Evolutionary conservation across 2,329 filamentous ascomycete species (phyloP), one percentile per base, ranked within the genome.

Genomic region (Corinectria fuckeliana): DNA sequence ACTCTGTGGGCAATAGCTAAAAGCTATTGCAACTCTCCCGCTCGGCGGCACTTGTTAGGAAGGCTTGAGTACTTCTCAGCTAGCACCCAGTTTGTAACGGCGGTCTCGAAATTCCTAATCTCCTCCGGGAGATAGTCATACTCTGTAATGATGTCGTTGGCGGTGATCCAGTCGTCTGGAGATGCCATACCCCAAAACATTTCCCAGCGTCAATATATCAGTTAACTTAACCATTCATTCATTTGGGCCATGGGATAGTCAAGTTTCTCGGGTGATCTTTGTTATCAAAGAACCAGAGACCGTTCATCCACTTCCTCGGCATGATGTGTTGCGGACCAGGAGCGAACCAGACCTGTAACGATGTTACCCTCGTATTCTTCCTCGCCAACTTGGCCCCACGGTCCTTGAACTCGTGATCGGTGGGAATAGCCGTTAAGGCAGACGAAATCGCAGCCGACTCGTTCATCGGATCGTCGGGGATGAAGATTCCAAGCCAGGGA

Each of bases 231-330:
- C 25, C 25, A 9, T 26, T 26, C 41, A 44, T 44, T 20, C 41
- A 44, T 26, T 14, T 44, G 21, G 41, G 41, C 41, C 41, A 44
- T 28, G 21, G 41, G 13, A 44, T 28, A 23, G 41, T 44, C 20
- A 44, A 25, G 21, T 25, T 10, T 10, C 41, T 23, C 20, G 41
- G 41, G 11, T 44, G 41, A 20, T 44, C 41, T 16, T 44, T 44
- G 41, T 44, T 44, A 44, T 44, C 25, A 14, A 44, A 44, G 41
- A 44, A 44, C 10, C 20, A 44, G 11, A 44, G 41, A 23, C 41
- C 41, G n/a, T 44, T 44, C 41, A 44, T 44, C 41, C 41, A 44
- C 41, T 28, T 44, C 41, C 41, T 44, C 20, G 41, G 41, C 41
- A 44, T 8, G 20, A 44, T 44, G 4, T 44, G 41, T 28, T 26